These are phyloP conservation scores for Citeromyces nyonsensis DNA, from an alignment of 805 yeast species.

Conservation along the genomic window DNA sequence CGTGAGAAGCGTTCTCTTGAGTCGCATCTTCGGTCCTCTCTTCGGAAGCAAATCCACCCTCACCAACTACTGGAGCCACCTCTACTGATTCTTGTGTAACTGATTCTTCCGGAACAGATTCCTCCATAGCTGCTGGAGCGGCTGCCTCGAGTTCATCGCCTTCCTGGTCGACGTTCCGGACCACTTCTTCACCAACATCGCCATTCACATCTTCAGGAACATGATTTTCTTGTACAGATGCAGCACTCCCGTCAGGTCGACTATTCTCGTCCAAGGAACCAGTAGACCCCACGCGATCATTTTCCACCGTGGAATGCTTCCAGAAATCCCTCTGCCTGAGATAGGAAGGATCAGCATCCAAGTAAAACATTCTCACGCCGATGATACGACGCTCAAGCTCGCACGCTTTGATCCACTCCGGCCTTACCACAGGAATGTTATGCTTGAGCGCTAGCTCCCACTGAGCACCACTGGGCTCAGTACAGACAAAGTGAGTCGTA, in stretches of 20 bases:
- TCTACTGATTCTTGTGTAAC: slow-evolving; percentile 5
- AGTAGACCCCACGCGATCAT: slow-evolving; percentile 4
- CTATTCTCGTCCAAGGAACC: slow-evolving; percentile 4
- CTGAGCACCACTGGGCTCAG: slow-evolving; percentile 54
- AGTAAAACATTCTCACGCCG: slow-evolving; percentile 80
- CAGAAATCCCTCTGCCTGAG: slow-evolving; percentile 29
- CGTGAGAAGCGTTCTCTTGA: neutral
- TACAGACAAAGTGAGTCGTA: slow-evolving; percentile 86
- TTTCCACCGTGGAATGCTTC: slow-evolving; percentile 6
- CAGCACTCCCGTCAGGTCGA: slow-evolving; percentile 5
- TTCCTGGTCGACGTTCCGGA: neutral
- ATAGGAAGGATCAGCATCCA: slow-evolving; percentile 32
- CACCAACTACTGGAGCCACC: slow-evolving; percentile 7
- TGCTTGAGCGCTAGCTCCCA: slow-evolving; percentile 66
- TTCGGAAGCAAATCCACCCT: slow-evolving; percentile 4
- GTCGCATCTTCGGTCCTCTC: slow-evolving; percentile 5
- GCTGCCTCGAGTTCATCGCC: neutral
- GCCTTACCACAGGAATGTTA: slow-evolving; percentile 88
- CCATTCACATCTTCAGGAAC: neutral
- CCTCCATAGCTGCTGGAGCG: slow-evolving; percentile 1
- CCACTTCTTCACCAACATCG: neutral
- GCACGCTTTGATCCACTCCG: slow-evolving; percentile 95
- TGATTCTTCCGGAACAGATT: slow-evolving; percentile 5
- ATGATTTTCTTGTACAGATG: slow-evolving; percentile 1
- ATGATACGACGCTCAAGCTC: slow-evolving; percentile 78